Evolutionary conservation across 352 stramenopile species (phyloP).

Genomic region (Phytopythium delawarense): DNA sequence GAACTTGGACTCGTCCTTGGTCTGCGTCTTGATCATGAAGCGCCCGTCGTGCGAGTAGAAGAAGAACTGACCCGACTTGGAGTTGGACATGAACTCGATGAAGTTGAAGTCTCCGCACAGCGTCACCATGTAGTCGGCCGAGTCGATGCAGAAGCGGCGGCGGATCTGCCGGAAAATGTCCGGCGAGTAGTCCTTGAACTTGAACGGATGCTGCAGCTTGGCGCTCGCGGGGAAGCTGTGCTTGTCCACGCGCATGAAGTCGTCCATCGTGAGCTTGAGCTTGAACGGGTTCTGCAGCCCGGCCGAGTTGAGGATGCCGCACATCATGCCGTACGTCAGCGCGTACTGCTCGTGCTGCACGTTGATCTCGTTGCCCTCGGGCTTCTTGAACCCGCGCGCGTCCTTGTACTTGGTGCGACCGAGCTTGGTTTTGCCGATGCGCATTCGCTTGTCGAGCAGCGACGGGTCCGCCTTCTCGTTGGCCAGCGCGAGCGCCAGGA

Average conservation of each 20-base stretch:
- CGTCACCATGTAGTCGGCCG: slow-evolving; percentile 89
- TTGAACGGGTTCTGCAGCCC: slow-evolving; percentile 78
- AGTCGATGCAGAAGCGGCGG: slow-evolving; percentile 68
- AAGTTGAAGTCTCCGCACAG: slow-evolving; percentile 95
- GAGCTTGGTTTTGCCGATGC: slow-evolving; percentile 49
- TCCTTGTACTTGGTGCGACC: slow-evolving; percentile 47
- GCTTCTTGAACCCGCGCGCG: slow-evolving; percentile 58
- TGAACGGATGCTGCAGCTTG: slow-evolving; percentile 80
- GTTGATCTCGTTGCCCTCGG: slow-evolving; percentile 72
- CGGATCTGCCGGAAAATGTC: slow-evolving; percentile 84
- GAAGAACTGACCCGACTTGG: slow-evolving; percentile 99
- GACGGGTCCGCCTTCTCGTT: slow-evolving; percentile 43
- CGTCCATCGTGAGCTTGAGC: slow-evolving; percentile 84
- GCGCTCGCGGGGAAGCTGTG: slow-evolving; percentile 65
- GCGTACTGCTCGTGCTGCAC: slow-evolving; percentile 95
- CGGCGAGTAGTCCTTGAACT: slow-evolving; percentile 93
- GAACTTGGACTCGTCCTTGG: slow-evolving; percentile 98
- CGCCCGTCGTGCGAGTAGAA: slow-evolving; percentile 97
- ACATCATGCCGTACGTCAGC: slow-evolving; percentile 98
- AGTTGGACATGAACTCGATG: slow-evolving; percentile 98
- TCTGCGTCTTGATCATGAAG: slow-evolving; percentile 99
- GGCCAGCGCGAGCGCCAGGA: slow-evolving; percentile 34
- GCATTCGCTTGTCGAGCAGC: slow-evolving; percentile 51
- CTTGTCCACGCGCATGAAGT: slow-evolving; percentile 89
- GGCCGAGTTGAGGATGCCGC: slow-evolving; percentile 95